Base-by-base conservation (phyloP, 2,329 filamentous ascomycete species). In the Aspergillaceae sp. region DNA sequence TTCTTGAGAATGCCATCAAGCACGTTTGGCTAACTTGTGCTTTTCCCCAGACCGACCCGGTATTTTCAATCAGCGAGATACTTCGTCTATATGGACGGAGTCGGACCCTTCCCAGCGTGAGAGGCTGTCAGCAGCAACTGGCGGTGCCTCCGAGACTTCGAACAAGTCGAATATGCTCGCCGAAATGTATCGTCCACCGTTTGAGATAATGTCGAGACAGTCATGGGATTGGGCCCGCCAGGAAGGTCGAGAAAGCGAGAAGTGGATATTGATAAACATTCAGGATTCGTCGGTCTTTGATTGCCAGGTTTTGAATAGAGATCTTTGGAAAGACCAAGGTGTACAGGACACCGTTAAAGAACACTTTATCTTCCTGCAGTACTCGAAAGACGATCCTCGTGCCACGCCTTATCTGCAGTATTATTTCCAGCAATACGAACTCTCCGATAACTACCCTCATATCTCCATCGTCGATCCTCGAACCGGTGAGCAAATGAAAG, bases 351-450 rank as follows among this genome's bases (percentile, higher is more conserved):
- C 94, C 1, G 76, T 98, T 29, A 79, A 79, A 57, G 91, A 96
- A 62, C 90, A 94, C 69, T 98, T 98, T 64, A 78, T 98, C 55
- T 98, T 98, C 67, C 72, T 98, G 57, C 92, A 98, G 62, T 97
- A 92, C 70, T 82, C 84, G 56, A 95, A 94, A 67, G 83, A 88
- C 53, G 89, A 94, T 56, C 78, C 81, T 0, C 78, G 83, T 34
- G 87, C 87, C 0, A 75, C 80, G 53, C 82, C 88, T 54, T 98
- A 94, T 66, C 74, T 94, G 50, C 86, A 87, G 46, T 94, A 95
- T 67, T 98, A 98, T 71, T 90, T 97, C 62, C 78, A 81, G 45
- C 74, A 74, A 38, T 80, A 86, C 55, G 88, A 94, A 58, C 85
- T 85, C 59, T 78, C 82, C n/a, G 86, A 91, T 60, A 89, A 90